Conservation (phyloP, 345 rosid species). For the Populus ilicifolia region DNA sequence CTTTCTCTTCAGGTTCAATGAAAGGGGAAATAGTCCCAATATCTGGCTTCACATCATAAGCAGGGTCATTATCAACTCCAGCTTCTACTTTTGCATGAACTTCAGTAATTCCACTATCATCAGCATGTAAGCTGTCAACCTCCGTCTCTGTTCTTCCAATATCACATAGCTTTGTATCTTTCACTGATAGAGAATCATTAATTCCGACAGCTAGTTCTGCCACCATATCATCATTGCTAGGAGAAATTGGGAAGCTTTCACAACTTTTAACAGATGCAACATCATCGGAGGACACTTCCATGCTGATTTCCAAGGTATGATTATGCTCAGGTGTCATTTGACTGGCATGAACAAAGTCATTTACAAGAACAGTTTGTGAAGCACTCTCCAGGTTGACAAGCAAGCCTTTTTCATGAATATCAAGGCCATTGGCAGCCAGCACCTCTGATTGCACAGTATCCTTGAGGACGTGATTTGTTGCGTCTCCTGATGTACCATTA, state of each 20-base stretch:
- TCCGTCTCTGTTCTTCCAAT: slow-evolving; percentile 7
- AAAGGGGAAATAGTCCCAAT: slow-evolving; percentile 12
- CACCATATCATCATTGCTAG: slow-evolving; percentile 9
- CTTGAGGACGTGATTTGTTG: not conserved
- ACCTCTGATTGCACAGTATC: slow-evolving; percentile 18
- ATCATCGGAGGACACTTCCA: slow-evolving; percentile 5
- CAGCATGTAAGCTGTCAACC: slow-evolving; percentile 8
- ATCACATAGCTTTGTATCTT: not conserved
- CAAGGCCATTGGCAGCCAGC: slow-evolving; percentile 21
- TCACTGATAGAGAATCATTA: slow-evolving; percentile 1
- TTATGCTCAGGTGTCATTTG: slow-evolving; percentile 27
- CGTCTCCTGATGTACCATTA: not conserved
- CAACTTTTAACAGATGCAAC: slow-evolving; percentile 21
- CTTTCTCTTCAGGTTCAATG: slow-evolving; percentile 13
- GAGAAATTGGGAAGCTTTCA: slow-evolving; percentile 8
- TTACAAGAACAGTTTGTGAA: slow-evolving; percentile 15
- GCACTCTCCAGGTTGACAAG: slow-evolving; percentile 19
- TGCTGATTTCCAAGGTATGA: slow-evolving; percentile 25
- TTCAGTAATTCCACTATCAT: slow-evolving; percentile 2
- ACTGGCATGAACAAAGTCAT: slow-evolving; percentile 25
- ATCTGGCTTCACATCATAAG: slow-evolving; percentile 8
- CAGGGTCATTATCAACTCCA: slow-evolving; percentile 17
- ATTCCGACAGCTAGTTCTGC: slow-evolving; percentile 13
- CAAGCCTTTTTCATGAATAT: slow-evolving; percentile 19
- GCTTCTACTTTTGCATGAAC: slow-evolving; percentile 6